These are phyloP conservation scores for Hypoxylon perforatum DNA, from an alignment of 495 filamentous ascomycete species.

Conservation along the genomic window DNA sequence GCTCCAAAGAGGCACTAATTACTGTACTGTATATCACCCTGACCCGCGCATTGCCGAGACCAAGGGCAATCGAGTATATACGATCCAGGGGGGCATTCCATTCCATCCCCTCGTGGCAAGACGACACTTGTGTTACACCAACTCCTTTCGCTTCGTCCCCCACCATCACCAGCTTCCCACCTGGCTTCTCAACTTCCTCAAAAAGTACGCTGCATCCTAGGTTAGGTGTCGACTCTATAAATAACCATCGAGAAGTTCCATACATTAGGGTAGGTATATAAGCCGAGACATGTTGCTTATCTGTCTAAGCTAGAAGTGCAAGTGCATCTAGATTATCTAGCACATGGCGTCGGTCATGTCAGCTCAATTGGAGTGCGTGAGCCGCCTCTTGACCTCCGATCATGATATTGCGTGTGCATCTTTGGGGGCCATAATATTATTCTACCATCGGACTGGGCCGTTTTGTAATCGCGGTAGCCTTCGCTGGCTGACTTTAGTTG, in stretches of 20 bases:
- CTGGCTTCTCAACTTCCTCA: background rate
- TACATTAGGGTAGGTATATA: too few species aligned
- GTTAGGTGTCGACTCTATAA: too few species aligned
- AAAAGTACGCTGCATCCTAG: too few species aligned
- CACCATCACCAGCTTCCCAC: background rate
- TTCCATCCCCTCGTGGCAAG: conserved; percentile 23
- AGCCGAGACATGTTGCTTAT: too few species aligned
- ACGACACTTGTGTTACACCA: background rate
- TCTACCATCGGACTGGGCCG: conserved; percentile 3
- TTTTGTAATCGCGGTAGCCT: too few species aligned
- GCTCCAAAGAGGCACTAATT: conserved; percentile 5
- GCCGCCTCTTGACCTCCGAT: background rate
- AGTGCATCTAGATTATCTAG: too few species aligned
- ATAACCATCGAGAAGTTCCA: too few species aligned
- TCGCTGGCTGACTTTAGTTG: too few species aligned
- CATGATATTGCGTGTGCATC: background rate
- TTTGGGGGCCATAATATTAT: conserved; percentile 9
- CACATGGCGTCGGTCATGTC: too few species aligned
- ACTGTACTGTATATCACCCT: conserved; percentile 9
- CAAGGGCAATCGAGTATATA: background rate
- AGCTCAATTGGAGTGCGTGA: too few species aligned
- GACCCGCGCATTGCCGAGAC: conserved; percentile 2
- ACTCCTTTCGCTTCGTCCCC: background rate
- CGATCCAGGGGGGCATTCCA: background rate
- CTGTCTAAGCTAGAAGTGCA: too few species aligned